phyloP scores from a whole-genome alignment of 2,329 filamentous ascomycete genomes.

The Rutstroemia sp. region DNA sequence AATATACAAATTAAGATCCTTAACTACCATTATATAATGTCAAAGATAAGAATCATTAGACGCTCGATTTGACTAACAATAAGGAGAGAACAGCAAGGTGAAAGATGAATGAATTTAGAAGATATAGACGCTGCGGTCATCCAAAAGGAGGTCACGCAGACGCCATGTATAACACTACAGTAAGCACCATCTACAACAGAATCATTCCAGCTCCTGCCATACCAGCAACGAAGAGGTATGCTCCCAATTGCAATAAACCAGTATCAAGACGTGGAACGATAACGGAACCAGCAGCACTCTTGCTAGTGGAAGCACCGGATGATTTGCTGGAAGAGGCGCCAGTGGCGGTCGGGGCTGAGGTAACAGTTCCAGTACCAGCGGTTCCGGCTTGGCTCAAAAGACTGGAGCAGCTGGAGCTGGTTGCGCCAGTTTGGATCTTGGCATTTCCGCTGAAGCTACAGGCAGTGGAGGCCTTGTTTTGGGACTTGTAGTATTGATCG shows the following conservation, averaged over 20 bases:
- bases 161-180: not conserved
- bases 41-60: not conserved
- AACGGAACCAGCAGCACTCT: conserved; percentile 33
- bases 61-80: not conserved
- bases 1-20: conserved; percentile 8
- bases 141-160: not conserved
- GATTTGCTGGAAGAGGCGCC: conserved; percentile 22
- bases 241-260: conserved; percentile 39
- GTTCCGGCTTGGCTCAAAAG: conserved; percentile 58
- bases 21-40: not conserved
- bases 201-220: conserved; percentile 47
- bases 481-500: conserved; percentile 61
- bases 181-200: conserved; percentile 38
- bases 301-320: conserved; percentile 10
- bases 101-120: not conserved
- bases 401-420: conserved; percentile 46
- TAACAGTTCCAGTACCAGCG: conserved; percentile 49
- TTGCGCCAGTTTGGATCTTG: conserved; percentile 39
- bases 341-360: conserved; percentile 36
- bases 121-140: not conserved
- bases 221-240: conserved; percentile 42
- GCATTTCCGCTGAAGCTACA: conserved; percentile 69
- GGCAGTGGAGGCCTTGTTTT: conserved; percentile 46
- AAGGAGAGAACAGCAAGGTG: not conserved
- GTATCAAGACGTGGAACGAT: conserved; percentile 38